phyloP scores from a whole-genome alignment of 1,284 basidiomycete species.

The Mixia osmundae region DNA sequence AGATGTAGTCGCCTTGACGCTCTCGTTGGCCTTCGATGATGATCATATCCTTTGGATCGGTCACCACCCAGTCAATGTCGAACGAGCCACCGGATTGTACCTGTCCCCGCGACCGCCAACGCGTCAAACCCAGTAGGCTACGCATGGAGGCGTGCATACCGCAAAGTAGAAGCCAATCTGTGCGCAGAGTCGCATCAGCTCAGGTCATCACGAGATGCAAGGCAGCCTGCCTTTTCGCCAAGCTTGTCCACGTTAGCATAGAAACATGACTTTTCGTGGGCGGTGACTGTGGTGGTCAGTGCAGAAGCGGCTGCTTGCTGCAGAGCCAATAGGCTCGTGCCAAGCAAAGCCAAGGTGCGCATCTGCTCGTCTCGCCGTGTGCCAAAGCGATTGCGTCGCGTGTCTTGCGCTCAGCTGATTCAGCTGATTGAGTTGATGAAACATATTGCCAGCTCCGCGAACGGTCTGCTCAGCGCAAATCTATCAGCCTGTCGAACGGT shows the following conservation, averaged over 20 bases:
- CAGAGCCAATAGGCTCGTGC: too few relatives aligned
- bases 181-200: neutral
- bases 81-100: slow-evolving; percentile 94
- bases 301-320: too few relatives aligned
- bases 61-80: slow-evolving; percentile 85
- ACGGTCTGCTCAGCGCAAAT: too few relatives aligned
- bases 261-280: slow-evolving; percentile 78
- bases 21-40: slow-evolving; percentile 67
- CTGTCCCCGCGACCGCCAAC: slow-evolving; percentile 21
- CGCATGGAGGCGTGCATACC: too few relatives aligned
- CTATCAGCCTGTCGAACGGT: too few relatives aligned
- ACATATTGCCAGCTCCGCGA: too few relatives aligned
- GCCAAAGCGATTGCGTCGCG: too few relatives aligned
- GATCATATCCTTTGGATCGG: slow-evolving; percentile 64
- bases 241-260: slow-evolving; percentile 90
- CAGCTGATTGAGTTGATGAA: too few relatives aligned
- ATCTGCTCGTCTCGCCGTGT: too few relatives aligned
- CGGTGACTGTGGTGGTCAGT: slow-evolving; percentile 59
- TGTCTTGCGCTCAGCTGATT: too few relatives aligned
- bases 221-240: slow-evolving; percentile 55
- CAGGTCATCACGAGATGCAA: neutral
- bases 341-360: too few relatives aligned
- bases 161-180: slow-evolving; percentile 17
- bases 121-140: slow-evolving; percentile 30
- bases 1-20: slow-evolving; percentile 85